A percentile compares a stretch with the other conserved stretches of the same genome.
phyloP scores from a whole-genome alignment of 805 yeast genomes.

The Wickerhamiella dianesei region DNA sequence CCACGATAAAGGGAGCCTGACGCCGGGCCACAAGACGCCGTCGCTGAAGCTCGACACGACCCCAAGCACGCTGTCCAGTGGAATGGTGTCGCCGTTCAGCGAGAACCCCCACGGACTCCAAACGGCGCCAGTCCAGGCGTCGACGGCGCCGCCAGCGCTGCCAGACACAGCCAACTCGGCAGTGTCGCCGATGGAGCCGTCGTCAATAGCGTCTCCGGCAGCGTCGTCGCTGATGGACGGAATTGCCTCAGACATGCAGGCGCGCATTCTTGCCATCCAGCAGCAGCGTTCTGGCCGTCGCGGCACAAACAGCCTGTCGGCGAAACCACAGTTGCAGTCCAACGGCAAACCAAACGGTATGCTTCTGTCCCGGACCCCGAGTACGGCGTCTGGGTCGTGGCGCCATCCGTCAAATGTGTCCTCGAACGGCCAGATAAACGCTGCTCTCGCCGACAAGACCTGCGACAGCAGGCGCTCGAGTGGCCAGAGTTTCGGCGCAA shows the following conservation, averaged over 20 bases:
- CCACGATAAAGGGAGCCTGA: not conserved
- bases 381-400: not conserved
- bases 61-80: not conserved
- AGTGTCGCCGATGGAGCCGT: not conserved
- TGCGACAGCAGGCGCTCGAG: not conserved
- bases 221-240: conserved; percentile 12
- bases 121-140: not conserved
- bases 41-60: not conserved
- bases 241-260: conserved; percentile 60
- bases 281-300: conserved; percentile 48
- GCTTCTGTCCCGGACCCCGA: not conserved
- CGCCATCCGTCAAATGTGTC: not conserved
- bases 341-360: not conserved
- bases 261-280: conserved; percentile 75
- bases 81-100: not conserved
- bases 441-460: not conserved
- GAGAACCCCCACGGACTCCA: not conserved
- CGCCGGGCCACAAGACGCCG: not conserved
- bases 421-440: not conserved
- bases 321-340: not conserved
- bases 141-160: not conserved
- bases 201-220: conserved; percentile 7
- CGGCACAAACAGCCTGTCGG: conserved; percentile 16
- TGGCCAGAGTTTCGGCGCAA: not conserved
- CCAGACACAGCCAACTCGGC: not conserved